Evolutionary conservation across 768 basidiomycete species (phyloP), one percentile per base, ranked within the genome.

Genomic region (Boletus bicolor): DNA sequence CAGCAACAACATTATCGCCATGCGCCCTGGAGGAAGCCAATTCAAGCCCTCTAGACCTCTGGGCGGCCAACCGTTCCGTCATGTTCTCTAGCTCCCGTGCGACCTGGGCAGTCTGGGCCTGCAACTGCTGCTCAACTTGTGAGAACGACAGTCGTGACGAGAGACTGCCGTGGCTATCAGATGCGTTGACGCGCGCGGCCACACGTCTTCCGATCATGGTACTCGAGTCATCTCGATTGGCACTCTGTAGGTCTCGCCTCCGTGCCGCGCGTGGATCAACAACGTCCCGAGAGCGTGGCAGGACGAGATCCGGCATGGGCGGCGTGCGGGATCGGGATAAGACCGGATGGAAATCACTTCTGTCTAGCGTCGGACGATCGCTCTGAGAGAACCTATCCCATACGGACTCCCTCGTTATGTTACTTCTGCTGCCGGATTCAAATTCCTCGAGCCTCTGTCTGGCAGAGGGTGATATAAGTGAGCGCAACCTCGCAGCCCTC

Each of bases 161-260:
- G 46, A 61, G 60, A 34, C 56, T 56, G 17, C 48, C 42, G 1
- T 59, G 67, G n/a, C 49, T 37, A 6, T 69, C 61, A 35, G 67
- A 49, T 37, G 61, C 55, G 32, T 55, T 61, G 19, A 62, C 51
- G 51, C 71, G 71, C 3, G 73, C 73, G 4, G 71, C 68, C 42
- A 72, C 71, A 38, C 70, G 71, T 28, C 72, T 66, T 36, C 71
- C 71, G 17, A 74, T 72, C 68, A 71, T 67, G 5, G 71, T 72
- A 10, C 59, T 69, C 15, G 72, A 57, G 9, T 72, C 71, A n/a
- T 74, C 71, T 7, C 54, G 57, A 42, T 49, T 54, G 35, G 49
- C 24, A 24, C 51, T 64, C 38, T 59, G 66, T 42, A 56, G 17
- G 14, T 72, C 66, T 48, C 59, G 62, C 24, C 67, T 58, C 46